phyloP scores from a whole-genome alignment of 441 rosid genomes.

The California macrophylla region DNA sequence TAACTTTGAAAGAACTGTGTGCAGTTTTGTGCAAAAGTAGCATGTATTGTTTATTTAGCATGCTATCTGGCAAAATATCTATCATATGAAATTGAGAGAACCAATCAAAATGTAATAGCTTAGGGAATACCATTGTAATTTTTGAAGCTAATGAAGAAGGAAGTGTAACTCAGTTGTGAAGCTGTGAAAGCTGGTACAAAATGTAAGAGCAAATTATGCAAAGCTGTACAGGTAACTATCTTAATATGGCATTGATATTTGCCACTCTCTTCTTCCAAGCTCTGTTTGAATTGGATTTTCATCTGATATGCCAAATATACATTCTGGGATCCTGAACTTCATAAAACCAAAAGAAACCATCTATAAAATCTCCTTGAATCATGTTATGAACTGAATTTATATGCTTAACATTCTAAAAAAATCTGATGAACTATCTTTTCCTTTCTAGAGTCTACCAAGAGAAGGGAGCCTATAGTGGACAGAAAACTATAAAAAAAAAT shows the following conservation, averaged over 20 bases:
- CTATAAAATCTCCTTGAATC: not conserved
- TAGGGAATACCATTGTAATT: no score
- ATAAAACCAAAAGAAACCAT: not conserved
- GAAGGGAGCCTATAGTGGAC: not conserved
- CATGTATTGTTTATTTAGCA: not conserved
- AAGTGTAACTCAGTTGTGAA: not conserved
- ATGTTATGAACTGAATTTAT: not conserved
- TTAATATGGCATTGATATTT: not conserved
- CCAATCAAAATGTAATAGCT: no score
- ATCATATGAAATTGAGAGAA: not conserved
- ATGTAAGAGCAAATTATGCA: not conserved
- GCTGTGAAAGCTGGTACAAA: not conserved
- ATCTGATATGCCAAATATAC: not conserved
- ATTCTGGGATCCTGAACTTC: not conserved
- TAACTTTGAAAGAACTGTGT: not conserved
- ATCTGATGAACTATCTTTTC: not conserved
- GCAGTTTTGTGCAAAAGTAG: no score
- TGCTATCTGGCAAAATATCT: not conserved
- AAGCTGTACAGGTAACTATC: not conserved
- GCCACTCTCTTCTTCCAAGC: not conserved
- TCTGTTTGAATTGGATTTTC: not conserved
- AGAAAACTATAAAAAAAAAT: not conserved
- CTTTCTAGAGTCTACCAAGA: not conserved
- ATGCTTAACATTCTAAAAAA: no score
- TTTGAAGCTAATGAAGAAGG: not conserved